Conservation (phyloP, 2,329 filamentous ascomycete species). For the Madurella fahalii region DNA sequence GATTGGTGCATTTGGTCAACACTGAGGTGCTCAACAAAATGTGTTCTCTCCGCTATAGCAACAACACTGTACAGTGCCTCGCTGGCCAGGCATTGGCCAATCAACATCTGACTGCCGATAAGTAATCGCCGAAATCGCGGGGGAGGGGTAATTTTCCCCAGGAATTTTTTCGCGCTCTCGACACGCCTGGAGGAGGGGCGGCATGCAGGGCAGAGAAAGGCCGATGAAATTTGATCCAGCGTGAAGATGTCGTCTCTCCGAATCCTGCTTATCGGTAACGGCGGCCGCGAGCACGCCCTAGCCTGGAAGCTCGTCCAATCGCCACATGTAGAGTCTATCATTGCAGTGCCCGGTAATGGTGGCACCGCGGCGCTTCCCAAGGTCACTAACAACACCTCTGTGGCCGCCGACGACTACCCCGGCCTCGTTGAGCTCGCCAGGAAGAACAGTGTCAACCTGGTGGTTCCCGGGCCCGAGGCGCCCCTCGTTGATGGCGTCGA, state of each 20-base stretch:
- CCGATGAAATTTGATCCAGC: constrained; percentile 12
- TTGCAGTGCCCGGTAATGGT: constrained; percentile 74
- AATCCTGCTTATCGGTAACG: constrained; percentile 86
- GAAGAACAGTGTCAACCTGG: constrained; percentile 70
- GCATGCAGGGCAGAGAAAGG: constrained; percentile 12
- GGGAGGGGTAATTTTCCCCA: constrained; percentile 23
- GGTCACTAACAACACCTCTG: constrained; percentile 64
- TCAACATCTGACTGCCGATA: constrained; percentile 11
- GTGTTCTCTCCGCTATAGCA: too few relatives aligned
- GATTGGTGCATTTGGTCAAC: too few relatives aligned
- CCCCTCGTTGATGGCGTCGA: constrained; percentile 91
- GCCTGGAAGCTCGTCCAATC: constrained; percentile 93
- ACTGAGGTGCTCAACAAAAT: too few relatives aligned
- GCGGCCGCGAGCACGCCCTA: constrained; percentile 89
- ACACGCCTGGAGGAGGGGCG: constrained; percentile 8
- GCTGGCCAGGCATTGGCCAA: constrained; percentile 19
- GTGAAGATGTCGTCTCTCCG: constrained; percentile 43
- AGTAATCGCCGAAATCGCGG: constrained; percentile 18
- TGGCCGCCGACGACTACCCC: constrained; percentile 73
- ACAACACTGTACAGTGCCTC: too few relatives aligned
- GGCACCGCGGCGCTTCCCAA: constrained; percentile 72
- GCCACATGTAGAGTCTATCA: constrained; percentile 69
- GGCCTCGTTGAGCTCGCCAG: constrained; percentile 71
- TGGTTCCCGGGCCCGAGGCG: constrained; percentile 87
- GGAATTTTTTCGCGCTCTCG: constrained; percentile 13